Conservation (phyloP, 2,329 filamentous ascomycete species). For the Cytospora mali region DNA sequence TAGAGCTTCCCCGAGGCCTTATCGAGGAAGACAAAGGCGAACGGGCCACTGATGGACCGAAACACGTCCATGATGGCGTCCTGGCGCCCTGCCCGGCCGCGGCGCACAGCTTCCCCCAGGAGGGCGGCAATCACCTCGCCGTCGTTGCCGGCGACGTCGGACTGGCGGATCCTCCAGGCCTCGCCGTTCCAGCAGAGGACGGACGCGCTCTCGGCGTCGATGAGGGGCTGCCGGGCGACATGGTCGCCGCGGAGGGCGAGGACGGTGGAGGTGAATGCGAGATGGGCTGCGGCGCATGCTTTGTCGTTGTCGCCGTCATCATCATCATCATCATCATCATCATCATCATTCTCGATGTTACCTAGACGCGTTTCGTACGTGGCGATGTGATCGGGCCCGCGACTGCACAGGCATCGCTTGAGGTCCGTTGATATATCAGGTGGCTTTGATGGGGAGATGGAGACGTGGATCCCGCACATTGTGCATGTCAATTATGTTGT, state of each 20-base stretch:
- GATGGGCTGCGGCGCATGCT: constrained; percentile 41
- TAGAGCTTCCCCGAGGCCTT: constrained; percentile 63
- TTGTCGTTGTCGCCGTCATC: too few species aligned
- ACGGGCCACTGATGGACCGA: constrained; percentile 74
- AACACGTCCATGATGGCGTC: constrained; percentile 54
- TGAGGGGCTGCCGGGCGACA: constrained; percentile 73
- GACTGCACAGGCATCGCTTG: constrained; percentile 52
- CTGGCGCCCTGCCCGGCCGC: constrained; percentile 31
- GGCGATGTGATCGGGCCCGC: constrained; percentile 63
- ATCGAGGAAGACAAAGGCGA: constrained; percentile 87
- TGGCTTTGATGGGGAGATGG: constrained; percentile 44
- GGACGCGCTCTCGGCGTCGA: constrained; percentile 57
- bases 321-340: constrained; percentile 28
- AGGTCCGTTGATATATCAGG: constrained; percentile 42
- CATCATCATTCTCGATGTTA: constrained; percentile 15
- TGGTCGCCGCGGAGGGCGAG: constrained; percentile 81
- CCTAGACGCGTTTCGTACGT: constrained; percentile 40
- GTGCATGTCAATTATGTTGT: constrained; percentile 12
- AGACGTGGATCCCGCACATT: constrained; percentile 66
- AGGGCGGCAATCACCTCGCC: constrained; percentile 67
- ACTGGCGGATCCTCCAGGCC: constrained; percentile 74
- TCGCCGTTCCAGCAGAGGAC: constrained; percentile 97
- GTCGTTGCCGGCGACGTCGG: constrained; percentile 73
- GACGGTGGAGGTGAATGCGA: constrained; percentile 80
- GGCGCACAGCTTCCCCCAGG: constrained; percentile 50